Evolutionary conservation across 2,329 filamentous ascomycete species (phyloP), one percentile per base, ranked within the genome.

Genomic region (Clonostachys chloroleuca): DNA sequence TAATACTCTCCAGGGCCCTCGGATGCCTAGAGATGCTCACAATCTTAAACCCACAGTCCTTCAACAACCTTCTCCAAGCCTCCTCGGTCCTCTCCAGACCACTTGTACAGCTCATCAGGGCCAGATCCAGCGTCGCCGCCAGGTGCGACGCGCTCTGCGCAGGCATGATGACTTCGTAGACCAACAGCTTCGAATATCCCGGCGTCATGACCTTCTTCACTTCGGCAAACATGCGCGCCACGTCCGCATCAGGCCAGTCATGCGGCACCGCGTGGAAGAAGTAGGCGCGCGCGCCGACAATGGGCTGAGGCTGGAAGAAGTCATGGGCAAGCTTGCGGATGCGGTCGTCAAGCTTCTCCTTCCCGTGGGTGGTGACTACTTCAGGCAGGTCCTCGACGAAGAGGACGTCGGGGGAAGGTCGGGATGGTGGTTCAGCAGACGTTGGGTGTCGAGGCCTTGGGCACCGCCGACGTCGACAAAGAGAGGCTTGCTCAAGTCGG

Each of bases 381-480:
- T 67, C 61, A 2, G 65, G 65, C 2, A 65, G 58, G 48, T 71
- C 68, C 42, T 71, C 64, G 24, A 72, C 50, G 2, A 72, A 54
- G 1, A 70, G 56, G 3, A 52, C 46, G 2, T 61, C 59, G 4
- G 54, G 12, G 61, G 63, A 12, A 64, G 49, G 1, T 63, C 54
- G 0, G 67, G 67, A 42, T 63, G 60, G 10, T 54, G 56, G 14
- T 50, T 46, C 5, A 61, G 53, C 9, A 70, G 54, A 20, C 57
- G 57, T 3, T 55, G 54, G 9, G 66, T 53, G 48, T 71, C 67
- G 17, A 65, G 59, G 2, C 67, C 68, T 7, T 59, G 61, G 42
- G 63, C 63, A 7, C 69, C 68, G 37, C 66, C 67, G 5, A 72
- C 50, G 39, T 71, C 67, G 35, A 71, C 66, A 7, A 70, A 49